These are phyloP conservation scores for Uronychia setigera DNA, from an alignment of 73 alveolate genomes.

Conservation along the genomic window DNA sequence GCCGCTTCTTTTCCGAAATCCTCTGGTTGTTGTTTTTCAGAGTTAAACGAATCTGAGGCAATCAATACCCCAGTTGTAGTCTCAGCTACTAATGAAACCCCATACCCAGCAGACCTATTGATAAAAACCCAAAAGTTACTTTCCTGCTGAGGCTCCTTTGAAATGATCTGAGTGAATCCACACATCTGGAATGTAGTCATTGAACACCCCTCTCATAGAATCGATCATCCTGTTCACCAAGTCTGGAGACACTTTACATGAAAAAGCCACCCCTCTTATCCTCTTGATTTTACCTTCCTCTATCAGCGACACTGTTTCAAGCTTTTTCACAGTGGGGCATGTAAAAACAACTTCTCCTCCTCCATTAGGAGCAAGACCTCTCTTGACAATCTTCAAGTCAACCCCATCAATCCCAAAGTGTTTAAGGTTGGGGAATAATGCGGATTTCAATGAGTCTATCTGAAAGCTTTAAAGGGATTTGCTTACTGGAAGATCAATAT, in stretches of 20 bases:
- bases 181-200: conserved; percentile 97
- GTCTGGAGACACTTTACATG: conserved; percentile 81
- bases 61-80: conserved; percentile 85
- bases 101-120: conserved; percentile 96
- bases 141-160: conserved; percentile 82
- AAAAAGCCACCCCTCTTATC: conserved; percentile 90
- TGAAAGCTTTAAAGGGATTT: conserved; percentile 26
- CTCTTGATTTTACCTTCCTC: conserved; percentile 94
- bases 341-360: conserved; percentile 77
- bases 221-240: conserved; percentile 82
- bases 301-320: conserved; percentile 76
- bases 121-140: no score
- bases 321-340: conserved; percentile 74
- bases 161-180: conserved; percentile 95
- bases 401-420: conserved; percentile 85
- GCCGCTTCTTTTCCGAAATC: conserved; percentile 88
- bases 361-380: conserved; percentile 88
- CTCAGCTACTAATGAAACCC: conserved; percentile 90
- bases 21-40: conserved; percentile 83
- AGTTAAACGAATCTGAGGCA: conserved; percentile 78
- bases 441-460: neutral
- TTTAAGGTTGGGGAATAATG: conserved; percentile 64
- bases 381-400: conserved; percentile 76
- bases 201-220: conserved; percentile 89
- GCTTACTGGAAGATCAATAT: conserved; percentile 80